Conservation (phyloP, 1,284 basidiomycete species). For the Ustilago bromivora region DNA sequence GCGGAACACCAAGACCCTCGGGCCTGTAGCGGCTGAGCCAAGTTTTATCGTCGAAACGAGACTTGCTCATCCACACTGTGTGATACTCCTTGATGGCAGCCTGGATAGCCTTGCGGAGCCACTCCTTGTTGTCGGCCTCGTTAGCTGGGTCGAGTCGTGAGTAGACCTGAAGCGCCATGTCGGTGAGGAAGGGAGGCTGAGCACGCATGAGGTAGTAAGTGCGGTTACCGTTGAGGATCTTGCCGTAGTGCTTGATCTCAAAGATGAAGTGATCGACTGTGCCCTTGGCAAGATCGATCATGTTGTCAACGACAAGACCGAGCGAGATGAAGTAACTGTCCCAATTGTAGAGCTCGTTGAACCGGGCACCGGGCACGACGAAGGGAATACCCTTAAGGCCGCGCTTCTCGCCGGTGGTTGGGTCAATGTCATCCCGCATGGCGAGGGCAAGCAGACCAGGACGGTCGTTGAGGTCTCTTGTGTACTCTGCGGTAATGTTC, state of each 20-base stretch:
- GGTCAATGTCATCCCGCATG: slow-evolving; percentile 85
- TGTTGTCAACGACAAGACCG: slow-evolving; percentile 92
- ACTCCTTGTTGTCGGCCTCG: slow-evolving; percentile 82
- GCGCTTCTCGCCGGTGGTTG: slow-evolving; percentile 70
- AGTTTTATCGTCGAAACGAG: slow-evolving; percentile 90
- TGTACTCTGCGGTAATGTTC: slow-evolving; percentile 87
- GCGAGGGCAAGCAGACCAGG: slow-evolving; percentile 94
- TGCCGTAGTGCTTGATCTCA: slow-evolving; percentile 97
- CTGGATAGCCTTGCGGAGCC: slow-evolving; percentile 93
- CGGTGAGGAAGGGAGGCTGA: slow-evolving; percentile 97
- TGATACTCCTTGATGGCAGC: slow-evolving; percentile 99
- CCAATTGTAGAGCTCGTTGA: slow-evolving; percentile 84
- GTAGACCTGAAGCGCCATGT: slow-evolving; percentile 97
- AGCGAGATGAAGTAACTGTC: slow-evolving; percentile 88
- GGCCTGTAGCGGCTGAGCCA: slow-evolving; percentile 94
- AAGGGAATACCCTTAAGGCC: slow-evolving; percentile 91
- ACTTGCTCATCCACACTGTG: slow-evolving; percentile 93
- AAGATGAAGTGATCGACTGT: slow-evolving; percentile 99
- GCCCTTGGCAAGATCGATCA: slow-evolving; percentile 91
- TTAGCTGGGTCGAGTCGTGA: slow-evolving; percentile 91
- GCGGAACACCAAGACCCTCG: slow-evolving; percentile 93
- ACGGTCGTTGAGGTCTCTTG: slow-evolving; percentile 90
- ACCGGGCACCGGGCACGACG: slow-evolving; percentile 95
- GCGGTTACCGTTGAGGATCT: slow-evolving; percentile 72
- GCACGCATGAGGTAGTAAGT: slow-evolving; percentile 86